A percentile compares a stretch with the other conserved stretches of the same genome.
These are phyloP conservation scores for Gynandropsis gynandra DNA, from an alignment of 345 rosid genomes.

Conservation along the genomic window DNA sequence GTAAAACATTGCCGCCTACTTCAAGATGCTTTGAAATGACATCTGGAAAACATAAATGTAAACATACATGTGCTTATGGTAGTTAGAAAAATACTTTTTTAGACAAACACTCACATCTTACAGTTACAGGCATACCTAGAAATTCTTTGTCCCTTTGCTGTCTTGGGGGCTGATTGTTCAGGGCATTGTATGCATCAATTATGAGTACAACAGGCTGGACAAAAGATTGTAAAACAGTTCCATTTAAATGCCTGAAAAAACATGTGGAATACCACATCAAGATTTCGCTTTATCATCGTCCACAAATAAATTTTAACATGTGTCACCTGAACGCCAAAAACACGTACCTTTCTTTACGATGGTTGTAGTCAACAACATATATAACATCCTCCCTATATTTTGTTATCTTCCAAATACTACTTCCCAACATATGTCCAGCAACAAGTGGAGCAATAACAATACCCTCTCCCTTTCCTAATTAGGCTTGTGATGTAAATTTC, in stretches of 20 bases:
- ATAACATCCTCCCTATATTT: slow-evolving; percentile 97
- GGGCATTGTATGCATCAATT: slow-evolving; percentile 89
- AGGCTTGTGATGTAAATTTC: neutral
- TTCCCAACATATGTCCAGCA: slow-evolving; percentile 96
- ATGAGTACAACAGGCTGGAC: slow-evolving; percentile 92
- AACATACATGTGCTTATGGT: neutral
- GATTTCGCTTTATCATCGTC: neutral
- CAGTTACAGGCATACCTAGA: slow-evolving; percentile 39
- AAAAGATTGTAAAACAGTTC: slow-evolving; percentile 86
- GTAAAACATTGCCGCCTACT: slow-evolving; percentile 80
- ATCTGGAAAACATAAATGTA: slow-evolving; percentile 21
- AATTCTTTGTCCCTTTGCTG: slow-evolving; percentile 83
- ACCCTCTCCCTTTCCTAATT: slow-evolving; percentile 88
- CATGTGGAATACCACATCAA: slow-evolving; percentile 12
- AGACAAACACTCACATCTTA: neutral
- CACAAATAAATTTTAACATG: neutral
- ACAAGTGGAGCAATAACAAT: slow-evolving; percentile 92
- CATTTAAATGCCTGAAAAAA: slow-evolving; percentile 88
- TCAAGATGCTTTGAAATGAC: slow-evolving; percentile 65
- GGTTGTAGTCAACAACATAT: slow-evolving; percentile 96
- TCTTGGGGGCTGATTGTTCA: slow-evolving; percentile 68
- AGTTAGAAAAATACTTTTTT: slow-evolving; percentile 4
- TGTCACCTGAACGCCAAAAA: slow-evolving; percentile 18
- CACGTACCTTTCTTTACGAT: slow-evolving; percentile 80
- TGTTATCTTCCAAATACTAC: slow-evolving; percentile 92